phyloP scores from a whole-genome alignment of 2,329 filamentous ascomycete species.

The Alternaria ventricosa region DNA sequence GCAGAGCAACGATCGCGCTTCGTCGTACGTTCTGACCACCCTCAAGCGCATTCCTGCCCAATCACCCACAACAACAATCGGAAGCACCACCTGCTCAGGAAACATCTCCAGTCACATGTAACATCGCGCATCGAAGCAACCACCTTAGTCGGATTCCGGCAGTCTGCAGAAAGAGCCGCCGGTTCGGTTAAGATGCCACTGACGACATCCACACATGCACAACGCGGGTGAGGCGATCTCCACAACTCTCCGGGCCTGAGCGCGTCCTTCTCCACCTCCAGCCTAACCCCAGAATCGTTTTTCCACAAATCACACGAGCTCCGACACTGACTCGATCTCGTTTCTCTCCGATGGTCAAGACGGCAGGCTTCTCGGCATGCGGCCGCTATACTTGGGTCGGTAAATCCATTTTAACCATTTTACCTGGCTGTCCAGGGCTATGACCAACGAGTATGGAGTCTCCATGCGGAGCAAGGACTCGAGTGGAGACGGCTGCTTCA shows the following conservation, averaged over 20 bases:
- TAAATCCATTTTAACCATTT: constrained; percentile 9
- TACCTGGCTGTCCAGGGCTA: not conserved
- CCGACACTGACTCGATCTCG: constrained; percentile 4
- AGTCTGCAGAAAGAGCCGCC: constrained; percentile 1
- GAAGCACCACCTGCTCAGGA: constrained; percentile 1
- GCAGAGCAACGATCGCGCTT: not conserved
- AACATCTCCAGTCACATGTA: constrained; percentile 8
- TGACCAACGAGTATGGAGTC: constrained; percentile 4
- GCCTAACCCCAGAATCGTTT: constrained; percentile 6
- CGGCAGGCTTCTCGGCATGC: constrained; percentile 1
- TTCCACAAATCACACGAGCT: constrained; percentile 17
- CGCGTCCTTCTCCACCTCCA: constrained; percentile 8
- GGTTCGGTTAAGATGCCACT: constrained; percentile 11
- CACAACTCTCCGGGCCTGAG: constrained; percentile 9
- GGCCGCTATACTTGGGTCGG: constrained; percentile 4
- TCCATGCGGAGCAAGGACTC: constrained; percentile 11
- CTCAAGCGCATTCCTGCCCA: not conserved
- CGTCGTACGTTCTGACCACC: not conserved
- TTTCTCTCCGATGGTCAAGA: constrained; percentile 8
- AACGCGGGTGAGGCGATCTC: constrained; percentile 21
- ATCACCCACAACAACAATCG: not conserved
- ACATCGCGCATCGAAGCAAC: not conserved
- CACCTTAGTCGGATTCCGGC: constrained; percentile 1
- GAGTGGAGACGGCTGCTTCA: constrained; percentile 8
- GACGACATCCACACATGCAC: constrained; percentile 10